Evolutionary conservation across 2,329 filamentous ascomycete genomes (phyloP), one percentile per base, ranked within the genome.

Genomic region (Pezicula radicicola): DNA sequence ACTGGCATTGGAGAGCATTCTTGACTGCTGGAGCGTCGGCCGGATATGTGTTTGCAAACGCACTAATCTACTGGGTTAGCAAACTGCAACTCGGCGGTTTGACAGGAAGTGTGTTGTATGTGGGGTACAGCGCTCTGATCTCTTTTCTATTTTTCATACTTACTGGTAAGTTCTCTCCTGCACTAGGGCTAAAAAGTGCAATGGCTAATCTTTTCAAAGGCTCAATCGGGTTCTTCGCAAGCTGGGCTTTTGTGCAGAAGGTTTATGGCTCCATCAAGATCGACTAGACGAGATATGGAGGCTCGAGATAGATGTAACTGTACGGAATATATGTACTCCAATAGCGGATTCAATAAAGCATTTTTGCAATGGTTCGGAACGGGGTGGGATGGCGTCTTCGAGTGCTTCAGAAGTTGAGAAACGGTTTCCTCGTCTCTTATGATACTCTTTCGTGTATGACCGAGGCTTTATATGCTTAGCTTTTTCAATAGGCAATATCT

Each of bases 211-310:
- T 50, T 27, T 49, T 52, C 3, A 7, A 58, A 97, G 94, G 93
- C 30, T 89, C 93, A 1, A 97, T 99, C 67, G 94, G 94, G 50
- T 97, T 94, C 76, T 91, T 97, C 63, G 85, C 94, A 8, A 95
- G 91, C 68, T 97, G 92, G 90, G 81, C 88, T 68, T 99, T 99
- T 68, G 88, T 96, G 49, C 84, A 89, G 60, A 93, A 89, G 70
- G 99, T 99, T 55, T 99, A 99, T 70, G 77, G 84, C 21, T 97
- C 92, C n/a, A 96, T 99, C 75, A 99, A 99, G 78, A 91, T 99
- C 59, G 94, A 99, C 68, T 99, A 60, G 52, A 27, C 10, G 30
- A 10, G 30, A 9, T 33, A 4, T 12, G 9, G 10, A 33, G 30
- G 30, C 3, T 3, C 10, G 30, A 33, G 30, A 33, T 10, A 33